Evolutionary conservation across 176 grass and related monocot species (phyloP), one percentile per base, ranked within the genome.

Genomic region (Ensete ventricosum): DNA sequence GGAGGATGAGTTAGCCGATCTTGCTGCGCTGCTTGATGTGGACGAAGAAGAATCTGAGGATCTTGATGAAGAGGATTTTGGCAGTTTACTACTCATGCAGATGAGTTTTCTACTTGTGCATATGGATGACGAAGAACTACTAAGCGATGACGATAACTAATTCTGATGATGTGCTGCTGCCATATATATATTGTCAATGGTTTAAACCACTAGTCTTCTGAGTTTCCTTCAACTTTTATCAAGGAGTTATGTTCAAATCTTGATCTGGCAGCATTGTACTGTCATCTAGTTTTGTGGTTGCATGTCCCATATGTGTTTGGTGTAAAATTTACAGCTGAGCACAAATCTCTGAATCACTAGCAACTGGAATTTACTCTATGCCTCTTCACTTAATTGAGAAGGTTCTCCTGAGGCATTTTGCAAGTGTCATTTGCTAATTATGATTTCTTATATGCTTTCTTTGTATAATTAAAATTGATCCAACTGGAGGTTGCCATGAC

Each of bases 1-100:
- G 7, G 11, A 77, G 14, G n/a, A 76, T 5, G 74, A 76, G 7
- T 51, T 76, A 25, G 58, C 43, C 25, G 48, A 76, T 64, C 34
- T 76, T 25, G 57, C 74, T 52, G n/a, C 54, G 0, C 16, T 62
- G 1, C 27, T 76, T 11, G 55, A 14, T 24, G 6, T 23, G 6
- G 57, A 76, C 13, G 58, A 76, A 9, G 74, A 77, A 7, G 75
- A 65, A 52, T 5, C 49, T 25, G 29, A 64, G 10, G 20, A 65
- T 65, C 9, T 52, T 64, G 75, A 77, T 9, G 60, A 59, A 9
- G 48, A 48, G 3, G 75, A 77, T 65, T 16, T 77, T 27, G 43
- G 21, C n/a, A 62, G 55, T 52, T 25, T 64, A n/a, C 55, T 77
- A 22, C 75, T 77, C 19, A 64, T 52, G 58, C 75, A 65, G 19